Evolutionary conservation across 495 filamentous ascomycete genomes (phyloP).

Genomic region (Penicillium malachiteum): DNA sequence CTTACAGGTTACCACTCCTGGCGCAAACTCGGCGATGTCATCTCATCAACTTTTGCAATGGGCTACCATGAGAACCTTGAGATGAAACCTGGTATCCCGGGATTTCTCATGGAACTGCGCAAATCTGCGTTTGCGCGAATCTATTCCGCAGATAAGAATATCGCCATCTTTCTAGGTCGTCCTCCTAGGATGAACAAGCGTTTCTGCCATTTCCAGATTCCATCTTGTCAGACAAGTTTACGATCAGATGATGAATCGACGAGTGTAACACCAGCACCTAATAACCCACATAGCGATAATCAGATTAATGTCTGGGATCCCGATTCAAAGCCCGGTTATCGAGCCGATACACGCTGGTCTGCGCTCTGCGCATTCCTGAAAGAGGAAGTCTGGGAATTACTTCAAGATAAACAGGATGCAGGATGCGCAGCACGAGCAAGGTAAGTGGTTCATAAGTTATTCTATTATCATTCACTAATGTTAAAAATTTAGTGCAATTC

Average conservation of each 20-base stretch:
- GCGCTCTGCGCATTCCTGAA: slow-evolving; percentile 40
- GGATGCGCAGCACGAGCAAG: slow-evolving; percentile 19
- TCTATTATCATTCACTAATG: background rate
- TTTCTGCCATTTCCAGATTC: slow-evolving; percentile 42
- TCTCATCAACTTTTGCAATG: slow-evolving; percentile 42
- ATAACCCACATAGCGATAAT: background rate
- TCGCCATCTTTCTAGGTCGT: slow-evolving; percentile 45
- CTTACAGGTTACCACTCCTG: slow-evolving; percentile 38
- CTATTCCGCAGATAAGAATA: slow-evolving; percentile 47
- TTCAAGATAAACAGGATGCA: slow-evolving; percentile 31
- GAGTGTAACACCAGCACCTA: background rate
- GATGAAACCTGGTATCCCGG: slow-evolving; percentile 24
- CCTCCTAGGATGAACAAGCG: slow-evolving; percentile 43
- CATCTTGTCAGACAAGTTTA: slow-evolving; percentile 11
- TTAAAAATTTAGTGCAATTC: slow-evolving; percentile 17
- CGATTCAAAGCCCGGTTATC: slow-evolving; percentile 27
- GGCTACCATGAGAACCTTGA: slow-evolving; percentile 45
- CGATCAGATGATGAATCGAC: background rate
- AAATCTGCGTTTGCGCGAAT: slow-evolving; percentile 39
- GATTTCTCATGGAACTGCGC: slow-evolving; percentile 37
- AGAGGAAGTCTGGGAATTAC: slow-evolving; percentile 40
- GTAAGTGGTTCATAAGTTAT: slow-evolving; percentile 5
- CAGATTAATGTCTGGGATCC: slow-evolving; percentile 13
- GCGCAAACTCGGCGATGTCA: slow-evolving; percentile 43
- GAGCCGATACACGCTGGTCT: slow-evolving; percentile 41